Evolutionary conservation across 495 filamentous ascomycete species (phyloP).

Genomic region (Cryomyces minteri): DNA sequence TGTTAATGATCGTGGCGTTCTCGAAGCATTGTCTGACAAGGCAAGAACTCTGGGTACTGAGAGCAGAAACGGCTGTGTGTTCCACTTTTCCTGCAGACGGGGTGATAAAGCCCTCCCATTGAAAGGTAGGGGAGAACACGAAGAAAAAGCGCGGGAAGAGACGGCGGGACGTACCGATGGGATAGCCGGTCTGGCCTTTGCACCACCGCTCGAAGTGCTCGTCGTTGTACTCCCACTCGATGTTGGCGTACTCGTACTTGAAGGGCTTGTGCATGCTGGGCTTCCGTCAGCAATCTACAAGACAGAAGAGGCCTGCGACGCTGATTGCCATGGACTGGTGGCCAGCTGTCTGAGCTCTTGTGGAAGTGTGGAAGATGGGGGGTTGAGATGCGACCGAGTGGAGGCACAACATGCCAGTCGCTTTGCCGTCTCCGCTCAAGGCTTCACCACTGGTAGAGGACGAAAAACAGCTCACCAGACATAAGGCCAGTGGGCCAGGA

Average conservation of each 20-base stretch:
- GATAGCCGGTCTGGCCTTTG: slow-evolving; percentile 60
- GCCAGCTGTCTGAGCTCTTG: no score
- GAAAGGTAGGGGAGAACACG: no score
- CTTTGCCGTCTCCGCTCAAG: no score
- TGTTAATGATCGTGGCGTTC: background rate
- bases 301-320: background rate
- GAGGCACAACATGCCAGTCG: no score
- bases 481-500: slow-evolving; percentile 73
- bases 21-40: background rate
- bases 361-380: no score
- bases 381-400: no score
- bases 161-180: slow-evolving; percentile 26
- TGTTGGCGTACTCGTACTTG: slow-evolving; percentile 70
- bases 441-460: background rate
- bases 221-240: slow-evolving; percentile 61
- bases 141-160: no score
- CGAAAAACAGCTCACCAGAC: slow-evolving; percentile 40
- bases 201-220: slow-evolving; percentile 57
- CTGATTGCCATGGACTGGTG: no score
- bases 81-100: no score
- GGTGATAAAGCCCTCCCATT: no score
- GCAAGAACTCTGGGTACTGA: no score
- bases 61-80: no score
- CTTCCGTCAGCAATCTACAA: slow-evolving; percentile 9
- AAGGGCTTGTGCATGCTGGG: slow-evolving; percentile 81